phyloP scores from a whole-genome alignment of 768 basidiomycete genomes.

The Naganishia friedmannii region DNA sequence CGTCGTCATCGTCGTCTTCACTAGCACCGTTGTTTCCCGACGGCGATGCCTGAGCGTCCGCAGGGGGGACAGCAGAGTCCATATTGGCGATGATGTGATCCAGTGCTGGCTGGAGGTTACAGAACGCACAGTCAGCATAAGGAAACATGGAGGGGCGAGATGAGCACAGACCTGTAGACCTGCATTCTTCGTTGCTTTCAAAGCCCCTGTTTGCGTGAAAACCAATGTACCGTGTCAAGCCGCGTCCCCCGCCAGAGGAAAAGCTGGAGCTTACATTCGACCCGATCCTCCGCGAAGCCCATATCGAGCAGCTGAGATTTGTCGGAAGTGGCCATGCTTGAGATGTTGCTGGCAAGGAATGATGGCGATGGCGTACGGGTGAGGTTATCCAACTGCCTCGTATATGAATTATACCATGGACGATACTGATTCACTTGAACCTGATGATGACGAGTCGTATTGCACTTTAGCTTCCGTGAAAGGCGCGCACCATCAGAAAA shows the following conservation, averaged over 20 bases:
- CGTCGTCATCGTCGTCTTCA: conserved; percentile 69
- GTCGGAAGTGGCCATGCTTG: conserved; percentile 41
- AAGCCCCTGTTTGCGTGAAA: conserved; percentile 64
- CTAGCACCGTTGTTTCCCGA: conserved; percentile 40
- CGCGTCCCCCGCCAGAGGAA: not conserved
- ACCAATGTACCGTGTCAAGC: not conserved
- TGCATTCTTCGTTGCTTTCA: conserved; percentile 74
- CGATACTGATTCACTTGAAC: no score
- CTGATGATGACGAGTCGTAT: no score
- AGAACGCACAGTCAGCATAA: conserved; percentile 8
- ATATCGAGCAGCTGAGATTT: conserved; percentile 62
- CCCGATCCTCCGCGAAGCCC: conserved; percentile 79
- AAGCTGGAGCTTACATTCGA: conserved; percentile 67
- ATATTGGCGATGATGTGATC: conserved; percentile 82
- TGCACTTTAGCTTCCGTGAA: no score
- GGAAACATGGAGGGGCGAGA: conserved; percentile 24
- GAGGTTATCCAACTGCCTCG: no score
- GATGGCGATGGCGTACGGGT: no score
- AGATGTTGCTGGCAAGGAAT: no score
- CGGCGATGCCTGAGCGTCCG: conserved; percentile 51
- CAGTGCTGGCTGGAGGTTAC: conserved; percentile 57
- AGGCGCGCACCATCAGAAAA: no score
- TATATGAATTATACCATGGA: no score
- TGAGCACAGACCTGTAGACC: conserved; percentile 63
- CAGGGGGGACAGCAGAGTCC: conserved; percentile 65